Base-by-base conservation (phyloP, 2,329 filamentous ascomycete genomes). In the Fusarium heterosporum region DNA sequence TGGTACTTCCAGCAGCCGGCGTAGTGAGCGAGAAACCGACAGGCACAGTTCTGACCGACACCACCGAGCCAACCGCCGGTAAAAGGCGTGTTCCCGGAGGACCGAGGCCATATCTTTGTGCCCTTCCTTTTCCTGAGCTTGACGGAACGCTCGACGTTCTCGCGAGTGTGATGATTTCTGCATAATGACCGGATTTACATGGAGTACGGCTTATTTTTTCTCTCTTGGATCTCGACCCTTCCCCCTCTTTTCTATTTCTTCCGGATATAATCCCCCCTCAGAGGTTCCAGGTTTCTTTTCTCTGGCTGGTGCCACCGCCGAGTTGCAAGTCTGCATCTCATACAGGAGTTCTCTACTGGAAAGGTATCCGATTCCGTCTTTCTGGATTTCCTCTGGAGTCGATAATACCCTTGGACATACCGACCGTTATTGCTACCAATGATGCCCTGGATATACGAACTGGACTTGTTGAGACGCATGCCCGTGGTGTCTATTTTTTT, bases 11-110 rank as follows among this genome's bases (percentile, higher is more conserved):
- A 77, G 67, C 73, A 75, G 66, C 65, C 79, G 79, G 71, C 79
- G 79, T 75, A 79, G 73, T 77, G 79, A 81, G 58, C 75, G 78
- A 72, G 80, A 82, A 59, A 72, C 66, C 72, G 79, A 80, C 68
- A 80, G 79, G 73, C 77, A 78, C 58, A 69, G 75, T 52, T 74
- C 75, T 19, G 78, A 80, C 66, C 72, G 78, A 63, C 78, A 80
- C 64, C 77, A 79, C 61, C 78, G 80, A 59, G 72, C 77, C 54
- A 72, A 76, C 47, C 78, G 78, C 61, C 78, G 79, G 72, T 79
- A 76, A 73, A 59, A 47, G 58, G 51, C 46, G 59, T 40, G 46
- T 54, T 48, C 28, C 58, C 47, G 66, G 69, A 66, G 56, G 65
- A 63, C 55, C 61, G 34, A 64, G 57, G 61, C 66, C 62, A 57